Base-by-base conservation (phyloP, 2,329 filamentous ascomycete species). In the Arthrobotrys pseudoclavata region DNA sequence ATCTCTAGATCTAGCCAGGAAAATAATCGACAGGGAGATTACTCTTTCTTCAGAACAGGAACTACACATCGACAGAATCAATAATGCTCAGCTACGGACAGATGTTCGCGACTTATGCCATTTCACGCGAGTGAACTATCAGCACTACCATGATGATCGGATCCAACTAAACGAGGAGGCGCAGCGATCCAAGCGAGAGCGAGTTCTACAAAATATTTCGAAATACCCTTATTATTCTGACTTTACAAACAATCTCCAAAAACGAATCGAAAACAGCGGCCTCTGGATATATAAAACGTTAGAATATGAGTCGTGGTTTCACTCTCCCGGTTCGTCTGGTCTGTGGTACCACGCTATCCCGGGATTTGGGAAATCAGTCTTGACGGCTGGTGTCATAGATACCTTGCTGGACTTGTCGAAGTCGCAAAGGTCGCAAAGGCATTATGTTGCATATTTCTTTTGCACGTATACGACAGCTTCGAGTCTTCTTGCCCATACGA, bases 121-220 rank as follows among this genome's bases (percentile, higher is more conserved):
- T 15, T 24, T 70, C 7, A 68, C 72, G 18, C 48, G 50, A 48
- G 26, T 31, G 6, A 40, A 42, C 6, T 70, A 57, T 24, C 57
- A 70, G 15, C n/a, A 61, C 34, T 61, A 48, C 48, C 66, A 53
- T 22, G 72, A 76, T 0, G 66, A 67, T 15, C 72, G 52, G 15
- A 55, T 63, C 20, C 9, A 40, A 75, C 22, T 60, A 1, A 40
- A 18, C 20, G 53, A 74, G 4, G 40, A 47, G 4, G 60, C 61
- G 13, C n/a, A 13, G 70, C 70, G 26, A 20, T 75, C 80, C 26
- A 64, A 57, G 48, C 79, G 67, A 4, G 80, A 82, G 12, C 60
- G 67, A 31, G 75, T 84, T 1, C 78, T 84, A 0, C 79, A 83
- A 3, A 76, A 67, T 0, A 69, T 84, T 3, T 84, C 80, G 1